A percentile compares a stretch with the other conserved stretches of the same genome.
phyloP scores from a whole-genome alignment of 1,284 basidiomycete genomes.

The Boletus sp. region DNA sequence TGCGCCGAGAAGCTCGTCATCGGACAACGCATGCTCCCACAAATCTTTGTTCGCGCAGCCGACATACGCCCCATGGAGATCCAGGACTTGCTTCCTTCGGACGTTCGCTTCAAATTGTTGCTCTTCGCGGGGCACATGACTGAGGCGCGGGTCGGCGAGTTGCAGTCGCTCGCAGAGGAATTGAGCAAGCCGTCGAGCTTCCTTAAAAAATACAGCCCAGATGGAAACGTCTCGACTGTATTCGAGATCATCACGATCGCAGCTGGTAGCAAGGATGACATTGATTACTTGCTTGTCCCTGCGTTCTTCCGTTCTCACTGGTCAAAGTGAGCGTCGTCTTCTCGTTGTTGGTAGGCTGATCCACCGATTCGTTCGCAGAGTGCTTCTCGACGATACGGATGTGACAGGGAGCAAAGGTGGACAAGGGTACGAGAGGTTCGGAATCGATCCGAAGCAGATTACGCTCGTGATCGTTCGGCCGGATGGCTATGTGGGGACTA shows the following conservation, averaged over 20 bases:
- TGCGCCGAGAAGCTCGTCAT: constrained; percentile 43
- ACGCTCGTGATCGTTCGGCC: constrained; percentile 53
- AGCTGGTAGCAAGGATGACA: neutral
- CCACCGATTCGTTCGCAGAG: neutral
- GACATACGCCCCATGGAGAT: constrained; percentile 61
- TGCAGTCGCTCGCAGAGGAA: neutral
- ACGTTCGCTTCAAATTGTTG: constrained; percentile 71
- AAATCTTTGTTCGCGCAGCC: constrained; percentile 57
- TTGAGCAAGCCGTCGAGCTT: neutral
- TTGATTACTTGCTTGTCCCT: constrained; percentile 46
- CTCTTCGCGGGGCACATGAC: constrained; percentile 60
- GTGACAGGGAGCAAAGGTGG: constrained; percentile 20
- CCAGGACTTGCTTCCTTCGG: constrained; percentile 64
- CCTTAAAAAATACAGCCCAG: neutral
- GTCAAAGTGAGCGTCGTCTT: constrained; percentile 48
- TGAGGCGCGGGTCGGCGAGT: constrained; percentile 14
- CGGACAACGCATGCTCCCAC: constrained; percentile 59
- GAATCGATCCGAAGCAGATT: constrained; percentile 39
- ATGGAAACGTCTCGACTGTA: neutral
- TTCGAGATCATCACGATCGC: neutral
- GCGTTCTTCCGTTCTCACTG: constrained; percentile 53
- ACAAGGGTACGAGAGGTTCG: constrained; percentile 44
- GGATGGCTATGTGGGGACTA: constrained; percentile 54
- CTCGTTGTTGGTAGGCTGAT: neutral
- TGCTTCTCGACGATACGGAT: neutral